Conservation (phyloP, 768 basidiomycete genomes). For the Tremella yokohamensis region DNA sequence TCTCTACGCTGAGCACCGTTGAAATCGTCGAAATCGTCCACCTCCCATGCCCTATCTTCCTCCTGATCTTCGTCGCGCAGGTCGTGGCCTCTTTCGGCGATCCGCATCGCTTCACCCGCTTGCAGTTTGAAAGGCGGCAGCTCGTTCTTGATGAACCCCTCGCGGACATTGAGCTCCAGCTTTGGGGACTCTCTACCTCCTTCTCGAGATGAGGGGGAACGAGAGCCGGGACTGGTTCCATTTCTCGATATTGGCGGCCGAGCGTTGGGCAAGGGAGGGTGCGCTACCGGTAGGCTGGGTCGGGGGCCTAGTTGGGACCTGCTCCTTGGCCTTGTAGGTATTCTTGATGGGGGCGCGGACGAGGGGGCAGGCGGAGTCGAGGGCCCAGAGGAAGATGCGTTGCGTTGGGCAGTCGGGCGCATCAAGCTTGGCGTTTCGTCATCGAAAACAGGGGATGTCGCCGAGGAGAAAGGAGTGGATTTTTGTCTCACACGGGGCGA, state of each 20-base stretch:
- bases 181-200: conserved; percentile 1
- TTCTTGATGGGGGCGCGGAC: not conserved
- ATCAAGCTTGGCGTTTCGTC: not conserved
- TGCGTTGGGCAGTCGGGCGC: no score
- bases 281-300: not conserved
- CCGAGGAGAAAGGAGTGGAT: conserved; percentile 2
- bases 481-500: not conserved
- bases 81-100: conserved; percentile 34
- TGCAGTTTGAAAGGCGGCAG: conserved; percentile 37
- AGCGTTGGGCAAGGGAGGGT: no score
- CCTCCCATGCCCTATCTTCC: not conserved
- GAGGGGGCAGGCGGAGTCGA: no score
- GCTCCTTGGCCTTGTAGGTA: not conserved
- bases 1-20: conserved; percentile 1
- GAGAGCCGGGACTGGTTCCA: not conserved
- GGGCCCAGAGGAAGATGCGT: no score
- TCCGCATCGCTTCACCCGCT: conserved; percentile 36
- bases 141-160: conserved; percentile 42
- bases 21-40: not conserved
- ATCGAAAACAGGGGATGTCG: not conserved
- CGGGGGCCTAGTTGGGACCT: not conserved
- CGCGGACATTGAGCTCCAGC: conserved; percentile 15
- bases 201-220: not conserved
- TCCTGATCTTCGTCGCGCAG: conserved; percentile 1
- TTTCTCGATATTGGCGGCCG: no score